These are phyloP conservation scores for Chlorella variabilis DNA, from an alignment of 163 green algal genomes.

Conservation along the genomic window DNA sequence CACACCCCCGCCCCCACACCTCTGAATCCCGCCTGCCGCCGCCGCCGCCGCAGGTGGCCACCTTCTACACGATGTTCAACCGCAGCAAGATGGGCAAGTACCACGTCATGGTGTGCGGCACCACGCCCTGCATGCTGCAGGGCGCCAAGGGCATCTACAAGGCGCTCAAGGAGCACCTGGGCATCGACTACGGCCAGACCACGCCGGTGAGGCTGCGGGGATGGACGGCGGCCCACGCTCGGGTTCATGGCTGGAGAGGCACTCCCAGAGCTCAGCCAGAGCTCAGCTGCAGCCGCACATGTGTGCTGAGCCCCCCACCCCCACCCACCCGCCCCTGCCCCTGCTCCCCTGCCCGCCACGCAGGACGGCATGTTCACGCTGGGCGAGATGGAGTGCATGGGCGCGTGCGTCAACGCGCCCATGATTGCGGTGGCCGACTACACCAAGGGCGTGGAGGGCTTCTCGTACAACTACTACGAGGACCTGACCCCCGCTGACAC, in stretches of 20 bases:
- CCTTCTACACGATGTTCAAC: slow-evolving; percentile 99
- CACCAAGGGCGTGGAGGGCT: slow-evolving; percentile 92
- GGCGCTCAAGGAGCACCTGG: slow-evolving; percentile 88
- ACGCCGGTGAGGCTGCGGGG: slow-evolving; percentile 61
- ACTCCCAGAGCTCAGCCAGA: too few species aligned
- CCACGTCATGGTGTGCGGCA: slow-evolving; percentile 98
- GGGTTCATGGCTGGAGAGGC: too few species aligned
- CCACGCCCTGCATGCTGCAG: slow-evolving; percentile 96
- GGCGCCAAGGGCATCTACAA: slow-evolving; percentile 88
- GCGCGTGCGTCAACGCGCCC: slow-evolving; percentile 99
- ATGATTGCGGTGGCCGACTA: slow-evolving; percentile 99
- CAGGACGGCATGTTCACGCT: slow-evolving; percentile 97
- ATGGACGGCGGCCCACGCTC: not conserved
- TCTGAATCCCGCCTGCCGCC: too few species aligned
- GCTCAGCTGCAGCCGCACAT: not conserved
- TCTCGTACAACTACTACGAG: slow-evolving; percentile 99
- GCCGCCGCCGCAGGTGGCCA: slow-evolving; percentile 71
- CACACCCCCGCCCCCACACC: too few species aligned
- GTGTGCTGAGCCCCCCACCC: not conserved
- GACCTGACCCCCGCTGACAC: slow-evolving; percentile 91
- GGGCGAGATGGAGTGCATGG: slow-evolving; percentile 99
- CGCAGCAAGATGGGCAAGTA: slow-evolving; percentile 95
- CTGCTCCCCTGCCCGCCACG: not conserved
- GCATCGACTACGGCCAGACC: slow-evolving; percentile 90
- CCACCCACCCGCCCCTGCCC: not conserved